phyloP scores from a whole-genome alignment of 495 filamentous ascomycete species.

The Penicillium daleae region DNA sequence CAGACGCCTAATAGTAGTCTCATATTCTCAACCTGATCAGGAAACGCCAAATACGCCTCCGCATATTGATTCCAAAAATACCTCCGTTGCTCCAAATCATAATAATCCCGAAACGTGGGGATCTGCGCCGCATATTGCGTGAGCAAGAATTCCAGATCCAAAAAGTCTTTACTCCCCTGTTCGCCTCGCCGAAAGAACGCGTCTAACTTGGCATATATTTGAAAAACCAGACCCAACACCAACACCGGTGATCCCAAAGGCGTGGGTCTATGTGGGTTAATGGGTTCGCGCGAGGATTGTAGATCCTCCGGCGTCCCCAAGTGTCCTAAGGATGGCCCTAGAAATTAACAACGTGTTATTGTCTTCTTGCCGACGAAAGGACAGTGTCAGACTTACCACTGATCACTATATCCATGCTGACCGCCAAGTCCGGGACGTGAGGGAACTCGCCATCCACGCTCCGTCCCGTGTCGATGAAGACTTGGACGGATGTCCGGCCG shows the following conservation, averaged over 20 bases:
- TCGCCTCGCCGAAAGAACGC: slow-evolving; percentile 26
- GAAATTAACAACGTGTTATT: slow-evolving; percentile 13
- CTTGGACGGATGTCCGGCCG: slow-evolving; percentile 26
- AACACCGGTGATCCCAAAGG: slow-evolving; percentile 25
- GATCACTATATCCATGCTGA: slow-evolving; percentile 32
- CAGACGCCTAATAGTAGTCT: slow-evolving; percentile 22
- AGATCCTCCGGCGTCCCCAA: slow-evolving; percentile 29
- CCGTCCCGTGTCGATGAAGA: slow-evolving; percentile 29
- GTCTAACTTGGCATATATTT: slow-evolving; percentile 29
- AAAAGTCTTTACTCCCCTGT: slow-evolving; percentile 30
- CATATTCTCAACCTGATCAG: slow-evolving; percentile 30
- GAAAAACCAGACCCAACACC: slow-evolving; percentile 27
- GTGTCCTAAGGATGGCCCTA: slow-evolving; percentile 22
- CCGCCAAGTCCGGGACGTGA: slow-evolving; percentile 27
- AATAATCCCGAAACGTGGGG: slow-evolving; percentile 25
- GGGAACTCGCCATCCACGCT: slow-evolving; percentile 26
- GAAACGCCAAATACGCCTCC: slow-evolving; percentile 23
- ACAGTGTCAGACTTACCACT: slow-evolving; percentile 21
- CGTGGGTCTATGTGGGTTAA: slow-evolving; percentile 26
- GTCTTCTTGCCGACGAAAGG: neutral
- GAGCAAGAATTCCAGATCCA: slow-evolving; percentile 29
- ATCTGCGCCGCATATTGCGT: slow-evolving; percentile 27
- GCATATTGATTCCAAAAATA: slow-evolving; percentile 29
- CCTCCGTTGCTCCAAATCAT: slow-evolving; percentile 23
- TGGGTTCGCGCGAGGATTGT: slow-evolving; percentile 27